Conservation (phyloP, 2,329 filamentous ascomycete species). For the Verticillium klebahnii region DNA sequence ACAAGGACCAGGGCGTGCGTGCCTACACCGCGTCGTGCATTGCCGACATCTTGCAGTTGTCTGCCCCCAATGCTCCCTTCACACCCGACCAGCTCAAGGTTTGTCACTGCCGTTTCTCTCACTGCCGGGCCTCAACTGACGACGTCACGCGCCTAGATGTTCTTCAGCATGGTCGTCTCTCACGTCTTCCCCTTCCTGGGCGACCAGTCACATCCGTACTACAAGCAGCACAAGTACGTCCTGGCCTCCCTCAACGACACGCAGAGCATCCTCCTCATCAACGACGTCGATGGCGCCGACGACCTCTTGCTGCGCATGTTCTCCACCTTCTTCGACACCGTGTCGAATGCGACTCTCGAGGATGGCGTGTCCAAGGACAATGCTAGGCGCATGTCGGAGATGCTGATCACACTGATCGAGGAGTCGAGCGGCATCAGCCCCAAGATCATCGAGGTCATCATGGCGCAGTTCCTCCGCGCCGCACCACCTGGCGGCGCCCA, state of each 20-base stretch:
- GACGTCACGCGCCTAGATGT: slow-evolving; percentile 57
- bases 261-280: slow-evolving; percentile 89
- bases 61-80: slow-evolving; percentile 92
- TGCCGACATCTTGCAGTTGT: slow-evolving; percentile 88
- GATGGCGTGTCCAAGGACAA: slow-evolving; percentile 90
- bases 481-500: slow-evolving; percentile 58
- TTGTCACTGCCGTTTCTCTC: slow-evolving; percentile 17
- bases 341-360: slow-evolving; percentile 69
- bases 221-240: slow-evolving; percentile 88
- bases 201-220: slow-evolving; percentile 84
- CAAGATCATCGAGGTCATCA: slow-evolving; percentile 84
- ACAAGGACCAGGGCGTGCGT: slow-evolving; percentile 91
- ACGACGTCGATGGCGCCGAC: slow-evolving; percentile 80
- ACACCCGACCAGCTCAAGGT: slow-evolving; percentile 88
- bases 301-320: slow-evolving; percentile 78
- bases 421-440: slow-evolving; percentile 74
- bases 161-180: slow-evolving; percentile 84
- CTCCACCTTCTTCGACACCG: slow-evolving; percentile 84
- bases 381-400: slow-evolving; percentile 83
- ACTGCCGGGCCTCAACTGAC: neutral
- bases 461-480: slow-evolving; percentile 91
- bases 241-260: slow-evolving; percentile 84
- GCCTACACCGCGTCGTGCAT: slow-evolving; percentile 86
- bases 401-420: slow-evolving; percentile 81
- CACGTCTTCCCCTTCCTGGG: slow-evolving; percentile 80